Percentiles rank a stretch among this genome's conserved stretches.
phyloP scores from a whole-genome alignment of 2,329 filamentous ascomycete genomes.

The Orbilia blumenaviensis region DNA sequence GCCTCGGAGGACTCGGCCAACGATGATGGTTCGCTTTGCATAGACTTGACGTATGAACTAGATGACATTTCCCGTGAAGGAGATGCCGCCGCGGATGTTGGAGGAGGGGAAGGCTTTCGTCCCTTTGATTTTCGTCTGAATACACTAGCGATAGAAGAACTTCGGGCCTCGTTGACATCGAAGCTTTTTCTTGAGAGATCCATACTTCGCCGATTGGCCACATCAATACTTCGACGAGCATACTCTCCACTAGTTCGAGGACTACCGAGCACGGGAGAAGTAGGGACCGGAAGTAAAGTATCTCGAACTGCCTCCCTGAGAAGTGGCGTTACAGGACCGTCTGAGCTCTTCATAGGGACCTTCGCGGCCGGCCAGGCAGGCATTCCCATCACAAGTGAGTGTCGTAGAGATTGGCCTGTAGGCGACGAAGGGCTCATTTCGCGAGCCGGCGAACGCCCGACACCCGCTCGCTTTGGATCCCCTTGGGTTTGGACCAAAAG shows the following conservation, averaged over 20 bases:
- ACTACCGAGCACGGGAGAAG: conserved; percentile 62
- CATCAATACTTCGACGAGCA: conserved; percentile 68
- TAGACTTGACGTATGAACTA: conserved; percentile 50
- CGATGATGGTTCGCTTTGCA: conserved; percentile 52
- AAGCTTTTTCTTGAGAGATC: conserved; percentile 61
- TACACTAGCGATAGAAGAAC: conserved; percentile 50
- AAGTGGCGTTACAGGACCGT: conserved; percentile 37
- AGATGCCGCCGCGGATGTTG: conserved; percentile 19
- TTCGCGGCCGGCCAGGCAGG: conserved; percentile 30
- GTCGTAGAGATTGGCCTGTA: conserved; percentile 8
- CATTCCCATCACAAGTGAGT: conserved; percentile 29
- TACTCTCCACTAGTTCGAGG: conserved; percentile 68
- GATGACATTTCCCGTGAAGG: conserved; percentile 36
- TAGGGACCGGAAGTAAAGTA: conserved; percentile 68
- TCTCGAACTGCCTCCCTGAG: conserved; percentile 68
- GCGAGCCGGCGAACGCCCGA: conserved; percentile 34
- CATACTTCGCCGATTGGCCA: conserved; percentile 64
- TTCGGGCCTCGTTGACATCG: conserved; percentile 49
- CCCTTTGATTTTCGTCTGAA: conserved; percentile 32
- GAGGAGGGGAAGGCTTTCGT: conserved; percentile 14
- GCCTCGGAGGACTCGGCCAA: conserved; percentile 70
- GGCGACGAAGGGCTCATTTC: conserved; percentile 42
- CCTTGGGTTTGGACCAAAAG: conserved; percentile 46
- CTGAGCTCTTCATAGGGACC: not conserved
- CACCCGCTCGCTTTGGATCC: conserved; percentile 20